Conservation (phyloP, 2,329 filamentous ascomycete species). For the Tolypocladium sp. region DNA sequence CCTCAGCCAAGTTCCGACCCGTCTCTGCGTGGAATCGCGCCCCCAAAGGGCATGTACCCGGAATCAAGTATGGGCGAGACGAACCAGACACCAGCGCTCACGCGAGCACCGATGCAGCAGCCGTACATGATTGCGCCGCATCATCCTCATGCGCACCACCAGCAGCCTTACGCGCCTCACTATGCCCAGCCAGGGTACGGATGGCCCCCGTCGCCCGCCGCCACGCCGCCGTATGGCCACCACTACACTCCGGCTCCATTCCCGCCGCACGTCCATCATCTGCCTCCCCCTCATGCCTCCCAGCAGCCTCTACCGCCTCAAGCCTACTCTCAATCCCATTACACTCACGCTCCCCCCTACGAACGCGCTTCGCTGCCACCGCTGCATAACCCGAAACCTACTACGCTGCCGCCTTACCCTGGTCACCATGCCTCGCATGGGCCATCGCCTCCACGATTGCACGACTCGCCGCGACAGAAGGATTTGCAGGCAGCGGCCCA, state of each 20-base stretch:
- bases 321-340: slow-evolving; percentile 18
- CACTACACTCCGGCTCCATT: slow-evolving; percentile 33
- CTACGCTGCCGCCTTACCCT: slow-evolving; percentile 20
- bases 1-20: slow-evolving; percentile 77
- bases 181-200: slow-evolving; percentile 35
- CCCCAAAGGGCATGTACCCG: slow-evolving; percentile 91
- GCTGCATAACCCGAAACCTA: slow-evolving; percentile 20
- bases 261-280: slow-evolving; percentile 17
- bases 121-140: slow-evolving; percentile 27
- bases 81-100: slow-evolving; percentile 71
- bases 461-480: slow-evolving; percentile 34
- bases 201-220: slow-evolving; percentile 48
- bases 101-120: slow-evolving; percentile 59
- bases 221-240: slow-evolving; percentile 44
- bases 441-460: slow-evolving; percentile 22
- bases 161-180: slow-evolving; percentile 26
- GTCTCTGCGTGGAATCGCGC: slow-evolving; percentile 69
- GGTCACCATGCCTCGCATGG: slow-evolving; percentile 20
- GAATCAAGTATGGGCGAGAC: slow-evolving; percentile 88
- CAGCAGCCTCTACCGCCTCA: slow-evolving; percentile 17
- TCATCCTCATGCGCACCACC: slow-evolving; percentile 15
- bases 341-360: slow-evolving; percentile 13
- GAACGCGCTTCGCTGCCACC: slow-evolving; percentile 28
- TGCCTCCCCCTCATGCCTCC: slow-evolving; percentile 16
- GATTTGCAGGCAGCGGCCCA: slow-evolving; percentile 35